Percentiles rank a stretch among this genome's conserved stretches.
Evolutionary conservation across 2,329 filamentous ascomycete genomes (phyloP).

Genomic region (Pleoardoris graminearum): DNA sequence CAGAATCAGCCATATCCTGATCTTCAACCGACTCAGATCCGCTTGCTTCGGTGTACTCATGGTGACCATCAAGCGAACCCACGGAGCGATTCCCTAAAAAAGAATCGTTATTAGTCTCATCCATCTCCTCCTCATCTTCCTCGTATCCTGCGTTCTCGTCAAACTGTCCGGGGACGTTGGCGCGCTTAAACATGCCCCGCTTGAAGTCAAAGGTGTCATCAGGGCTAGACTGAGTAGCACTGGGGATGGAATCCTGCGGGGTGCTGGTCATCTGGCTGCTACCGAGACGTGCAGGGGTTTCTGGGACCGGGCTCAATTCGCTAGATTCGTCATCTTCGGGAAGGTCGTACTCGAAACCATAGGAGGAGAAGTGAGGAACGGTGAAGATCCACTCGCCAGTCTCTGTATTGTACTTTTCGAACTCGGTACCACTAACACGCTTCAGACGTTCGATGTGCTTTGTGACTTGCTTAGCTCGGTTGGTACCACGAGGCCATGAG

Average conservation of each 20-base stretch:
- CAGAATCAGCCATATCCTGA: slow-evolving; percentile 78
- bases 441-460: slow-evolving; percentile 84
- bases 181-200: slow-evolving; percentile 52
- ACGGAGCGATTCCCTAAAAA: slow-evolving; percentile 93
- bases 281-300: slow-evolving; percentile 49
- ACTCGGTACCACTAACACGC: slow-evolving; percentile 77
- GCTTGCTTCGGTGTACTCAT: slow-evolving; percentile 63
- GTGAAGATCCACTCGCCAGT: slow-evolving; percentile 88
- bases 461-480: slow-evolving; percentile 68
- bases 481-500: slow-evolving; percentile 76
- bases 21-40: slow-evolving; percentile 74
- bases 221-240: slow-evolving; percentile 49
- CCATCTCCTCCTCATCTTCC: slow-evolving; percentile 60
- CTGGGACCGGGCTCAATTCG: slow-evolving; percentile 46
- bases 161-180: slow-evolving; percentile 78
- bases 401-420: slow-evolving; percentile 75
- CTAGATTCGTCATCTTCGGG: slow-evolving; percentile 58
- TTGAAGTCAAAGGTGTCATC: slow-evolving; percentile 63
- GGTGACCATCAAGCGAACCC: slow-evolving; percentile 67
- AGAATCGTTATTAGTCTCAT: slow-evolving; percentile 61
- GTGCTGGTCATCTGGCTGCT: slow-evolving; percentile 40
- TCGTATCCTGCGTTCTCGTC: slow-evolving; percentile 63
- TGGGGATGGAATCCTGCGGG: slow-evolving; percentile 43
- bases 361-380: slow-evolving; percentile 97
- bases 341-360: slow-evolving; percentile 82